Evolutionary conservation across 2,329 filamentous ascomycete species (phyloP).

Genomic region (Fusarium aywerte): DNA sequence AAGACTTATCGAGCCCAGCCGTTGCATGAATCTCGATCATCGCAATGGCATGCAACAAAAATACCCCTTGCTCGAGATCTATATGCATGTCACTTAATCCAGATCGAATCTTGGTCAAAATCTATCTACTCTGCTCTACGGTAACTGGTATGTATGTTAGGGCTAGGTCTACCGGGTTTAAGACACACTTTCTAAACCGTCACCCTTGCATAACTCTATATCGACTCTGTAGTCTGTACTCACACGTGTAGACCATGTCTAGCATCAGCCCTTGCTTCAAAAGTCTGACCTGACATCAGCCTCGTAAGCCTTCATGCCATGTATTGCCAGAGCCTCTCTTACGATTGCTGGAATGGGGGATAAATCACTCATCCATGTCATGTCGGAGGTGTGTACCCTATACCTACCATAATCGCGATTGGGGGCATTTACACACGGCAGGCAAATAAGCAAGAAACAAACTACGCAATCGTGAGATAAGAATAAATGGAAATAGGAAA

Average conservation of each 20-base stretch:
- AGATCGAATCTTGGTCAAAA: not conserved
- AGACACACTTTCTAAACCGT: not conserved
- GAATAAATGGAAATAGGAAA: not conserved
- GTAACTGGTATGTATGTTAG: conserved; percentile 1
- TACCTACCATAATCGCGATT: not conserved
- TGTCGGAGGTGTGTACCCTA: conserved; percentile 17
- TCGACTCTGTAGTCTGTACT: not conserved
- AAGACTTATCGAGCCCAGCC: not conserved
- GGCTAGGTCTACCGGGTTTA: conserved; percentile 2
- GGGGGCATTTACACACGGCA: not conserved
- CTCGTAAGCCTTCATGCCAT: conserved; percentile 29
- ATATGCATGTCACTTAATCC: not conserved
- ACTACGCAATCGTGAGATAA: not conserved
- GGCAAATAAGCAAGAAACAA: conserved; percentile 1
- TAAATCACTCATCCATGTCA: not conserved
- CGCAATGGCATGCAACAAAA: conserved; percentile 16
- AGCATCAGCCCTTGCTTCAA: conserved; percentile 13
- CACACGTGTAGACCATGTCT: conserved; percentile 27
- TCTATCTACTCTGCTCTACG: not conserved
- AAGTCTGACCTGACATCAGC: not conserved
- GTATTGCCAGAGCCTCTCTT: not conserved
- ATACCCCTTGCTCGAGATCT: conserved; percentile 15
- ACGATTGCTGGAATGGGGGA: conserved; percentile 25
- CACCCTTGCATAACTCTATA: conserved; percentile 24
- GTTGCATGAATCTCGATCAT: conserved; percentile 25